Evolutionary conservation across 371 early-diverging fungal genomes (phyloP).

Genomic region (Haplosporangium sp.): DNA sequence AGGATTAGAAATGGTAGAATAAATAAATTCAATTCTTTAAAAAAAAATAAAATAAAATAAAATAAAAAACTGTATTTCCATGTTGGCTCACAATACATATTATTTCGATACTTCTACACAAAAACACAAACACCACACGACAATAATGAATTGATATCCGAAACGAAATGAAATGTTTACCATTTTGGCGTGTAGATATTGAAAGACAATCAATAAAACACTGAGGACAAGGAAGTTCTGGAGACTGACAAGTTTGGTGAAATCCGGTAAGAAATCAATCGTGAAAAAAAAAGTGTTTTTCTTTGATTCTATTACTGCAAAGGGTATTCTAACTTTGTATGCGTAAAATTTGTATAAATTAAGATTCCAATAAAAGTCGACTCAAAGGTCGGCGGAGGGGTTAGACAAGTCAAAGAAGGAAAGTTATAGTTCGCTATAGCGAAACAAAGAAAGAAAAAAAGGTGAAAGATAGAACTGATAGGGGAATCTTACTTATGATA

Average conservation of each 20-base stretch:
- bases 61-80: not conserved
- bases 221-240: slow-evolving; percentile 48
- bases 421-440: not conserved
- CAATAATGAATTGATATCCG: not conserved
- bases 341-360: too few species aligned
- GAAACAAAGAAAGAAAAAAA: not conserved
- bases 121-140: not conserved
- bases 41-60: not conserved
- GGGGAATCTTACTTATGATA: not conserved
- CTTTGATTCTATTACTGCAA: slow-evolving; percentile 2
- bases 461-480: not conserved
- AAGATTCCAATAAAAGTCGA: not conserved
- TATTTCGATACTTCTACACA: too few species aligned
- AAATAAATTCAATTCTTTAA: not conserved
- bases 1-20: not conserved
- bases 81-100: not conserved
- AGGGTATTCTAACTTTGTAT: not conserved
- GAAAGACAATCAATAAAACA: slow-evolving; percentile 32
- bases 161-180: slow-evolving; percentile 15
- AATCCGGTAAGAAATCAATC: slow-evolving; percentile 42
- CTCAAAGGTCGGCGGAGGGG: not conserved
- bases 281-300: slow-evolving; percentile 7
- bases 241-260: slow-evolving; percentile 28
- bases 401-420: not conserved
- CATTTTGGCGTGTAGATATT: slow-evolving; percentile 49